A percentile compares a stretch with the other conserved stretches of the same genome.
Conservation (phyloP, 768 basidiomycete species). For the Coprinopsis cinerea region DNA sequence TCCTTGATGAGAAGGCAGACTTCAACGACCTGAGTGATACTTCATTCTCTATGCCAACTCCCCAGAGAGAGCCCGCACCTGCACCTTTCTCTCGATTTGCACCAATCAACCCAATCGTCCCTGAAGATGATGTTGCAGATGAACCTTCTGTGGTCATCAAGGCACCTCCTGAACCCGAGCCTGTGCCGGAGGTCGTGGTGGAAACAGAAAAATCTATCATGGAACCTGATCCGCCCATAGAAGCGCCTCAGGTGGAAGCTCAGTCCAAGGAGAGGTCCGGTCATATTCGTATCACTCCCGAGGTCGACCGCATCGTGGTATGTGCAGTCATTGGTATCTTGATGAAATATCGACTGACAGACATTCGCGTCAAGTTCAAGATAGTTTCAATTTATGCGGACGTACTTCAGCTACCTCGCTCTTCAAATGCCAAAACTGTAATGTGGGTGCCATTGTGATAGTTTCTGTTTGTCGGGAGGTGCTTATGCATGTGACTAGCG, state of each 20-base stretch:
- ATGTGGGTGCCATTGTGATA: constrained; percentile 34
- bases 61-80: not conserved
- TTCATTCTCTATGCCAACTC: constrained; percentile 31
- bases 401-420: constrained; percentile 7
- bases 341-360: not conserved
- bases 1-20: constrained; percentile 60
- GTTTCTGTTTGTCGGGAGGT: not conserved
- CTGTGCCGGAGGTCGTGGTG: too few relatives aligned
- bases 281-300: constrained; percentile 47
- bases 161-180: not conserved
- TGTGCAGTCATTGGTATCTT: constrained; percentile 18
- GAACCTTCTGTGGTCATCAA: not conserved
- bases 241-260: not conserved
- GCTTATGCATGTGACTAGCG: not conserved
- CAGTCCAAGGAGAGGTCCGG: constrained; percentile 16
- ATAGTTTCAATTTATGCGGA: constrained; percentile 49
- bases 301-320: constrained; percentile 62
- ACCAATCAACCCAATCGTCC: not conserved
- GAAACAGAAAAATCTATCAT: too few relatives aligned
- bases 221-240: too few relatives aligned
- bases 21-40: constrained; percentile 45
- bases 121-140: not conserved
- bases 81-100: not conserved
- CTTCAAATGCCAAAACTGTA: constrained; percentile 43
- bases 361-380: constrained; percentile 41